Conservation (phyloP, 805 yeast genomes). For the Grigorovia jiainica region DNA sequence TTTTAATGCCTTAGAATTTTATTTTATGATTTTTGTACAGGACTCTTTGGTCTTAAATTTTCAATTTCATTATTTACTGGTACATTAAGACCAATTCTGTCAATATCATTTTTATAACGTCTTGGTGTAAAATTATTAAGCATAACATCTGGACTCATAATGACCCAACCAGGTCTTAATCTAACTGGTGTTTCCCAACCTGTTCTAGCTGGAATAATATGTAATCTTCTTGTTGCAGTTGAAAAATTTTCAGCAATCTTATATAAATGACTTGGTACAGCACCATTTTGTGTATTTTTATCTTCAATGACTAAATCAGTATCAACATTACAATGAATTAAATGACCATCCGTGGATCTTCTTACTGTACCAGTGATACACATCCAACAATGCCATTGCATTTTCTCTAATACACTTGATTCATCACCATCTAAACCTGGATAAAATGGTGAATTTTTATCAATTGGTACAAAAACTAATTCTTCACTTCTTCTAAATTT, state of each 20-base stretch:
- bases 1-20: no score
- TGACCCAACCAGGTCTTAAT: slow-evolving; percentile 83
- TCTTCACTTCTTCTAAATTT: slow-evolving; percentile 86
- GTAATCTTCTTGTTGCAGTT: slow-evolving; percentile 70
- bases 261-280: slow-evolving; percentile 70
- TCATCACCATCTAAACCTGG: slow-evolving; percentile 48
- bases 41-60: slow-evolving; percentile 74
- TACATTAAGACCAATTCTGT: slow-evolving; percentile 41
- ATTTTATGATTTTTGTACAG: slow-evolving; percentile 30
- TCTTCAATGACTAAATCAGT: slow-evolving; percentile 76
- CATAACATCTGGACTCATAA: slow-evolving; percentile 75
- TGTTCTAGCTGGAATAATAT: slow-evolving; percentile 68
- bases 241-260: slow-evolving; percentile 83
- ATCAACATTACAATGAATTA: slow-evolving; percentile 87
- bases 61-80: slow-evolving; percentile 71
- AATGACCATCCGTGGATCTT: slow-evolving; percentile 70
- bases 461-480: slow-evolving; percentile 69
- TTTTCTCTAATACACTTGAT: slow-evolving; percentile 46
- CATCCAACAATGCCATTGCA: slow-evolving; percentile 98
- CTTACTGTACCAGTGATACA: slow-evolving; percentile 92
- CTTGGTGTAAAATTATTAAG: slow-evolving; percentile 55
- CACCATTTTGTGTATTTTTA: slow-evolving; percentile 30
- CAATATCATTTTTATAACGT: slow-evolving; percentile 37
- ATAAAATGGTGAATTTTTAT: slow-evolving; percentile 52
- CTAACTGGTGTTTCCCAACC: slow-evolving; percentile 56